Base-by-base conservation (phyloP, 2,329 filamentous ascomycete species). In the Apiospora saccharicola region DNA sequence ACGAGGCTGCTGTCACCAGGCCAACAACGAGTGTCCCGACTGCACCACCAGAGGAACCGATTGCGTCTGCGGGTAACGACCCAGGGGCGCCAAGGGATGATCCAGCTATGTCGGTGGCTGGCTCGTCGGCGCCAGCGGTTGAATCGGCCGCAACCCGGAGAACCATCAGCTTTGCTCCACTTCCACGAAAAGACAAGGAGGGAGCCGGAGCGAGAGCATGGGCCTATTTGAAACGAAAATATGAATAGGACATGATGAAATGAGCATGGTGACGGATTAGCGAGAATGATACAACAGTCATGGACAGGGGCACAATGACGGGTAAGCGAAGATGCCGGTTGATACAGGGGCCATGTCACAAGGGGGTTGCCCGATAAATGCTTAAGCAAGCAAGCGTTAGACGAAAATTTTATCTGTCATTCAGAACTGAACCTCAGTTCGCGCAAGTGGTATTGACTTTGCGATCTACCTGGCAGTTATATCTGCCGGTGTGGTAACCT, bases 391-490 rank as follows among this genome's bases (percentile, higher is more conserved):
- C 57, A 34, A 64, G 57, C 57, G 57, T 64, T 64, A 64, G 19
- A 64, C 34, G 22, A 64, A 64, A 41, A 41, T 12, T 57, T 57
- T 13, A 64, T 64, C 57, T 64, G 57, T 64, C 57, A 64, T 64
- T 64, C 57, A 64, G 57, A 64, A 64, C 57, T 64, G 57, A 64
- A 64, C 57, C n/a, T 64, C 57, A 64, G 57, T 51, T 53, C 68
- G 68, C 47, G 68, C 46, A 53, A 41, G 44, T 70, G 68, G 68
- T 53, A 69, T 69, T 70, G 68, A 43, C 68, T 57, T 70, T 41
- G 49, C 68, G 22, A 43, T 51, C 37, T 41, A 26, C 37, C 46
- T 41, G 43, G 68, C 47, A 53, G 49, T 16, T 51, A 47, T 43
- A 22, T 57, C 26, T 46, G 68, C 68, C 47, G 41, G 67, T 71